Evolutionary conservation across 352 stramenopile genomes (phyloP), one percentile per base, ranked within the genome.

Genomic region (Phytophthora citrophthora): DNA sequence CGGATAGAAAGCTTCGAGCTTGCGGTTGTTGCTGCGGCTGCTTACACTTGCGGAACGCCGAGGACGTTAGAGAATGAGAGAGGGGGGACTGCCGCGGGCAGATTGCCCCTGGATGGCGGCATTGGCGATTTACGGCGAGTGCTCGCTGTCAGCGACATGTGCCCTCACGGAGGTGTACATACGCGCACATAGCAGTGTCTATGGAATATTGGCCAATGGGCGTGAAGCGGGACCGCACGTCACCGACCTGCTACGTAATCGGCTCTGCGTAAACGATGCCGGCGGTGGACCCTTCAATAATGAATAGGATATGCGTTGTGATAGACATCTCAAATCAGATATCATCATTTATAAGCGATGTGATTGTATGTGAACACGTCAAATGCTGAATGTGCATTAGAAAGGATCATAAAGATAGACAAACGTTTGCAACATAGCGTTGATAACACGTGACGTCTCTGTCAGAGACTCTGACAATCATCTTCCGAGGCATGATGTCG

Each of bases 21-120:
- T n/a, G 36, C 7, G 36, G 36, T 20, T 20, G 36, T 15, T 32
- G 41, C 13, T 23, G 23, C n/a, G 12, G 29, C 34, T 39, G 49
- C 6, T 20, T 53, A 48, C 40, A 16, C 53, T 56, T 62, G 61
- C 12, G 38, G 39, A 29, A 46, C 53, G 31, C 26, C 26, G 23
- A 60, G 54, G 24, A 65, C 16, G 23, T 72, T 72, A 23, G 29
- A 38, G 57, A 70, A 61, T 70, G 62, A 70, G 46, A 50, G 39
- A 31, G 16, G 1, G 20, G 1, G 20, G 26, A 15, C 10, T 24
- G 11, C 29, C 11, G 31, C 18, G 9, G 15, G 16, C 12, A 10
- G 20, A 11, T 34, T 34, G 15, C 34, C 20, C 20, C 36, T 41
- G 15, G 36, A 13, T 41, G 20, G 36, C 36, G 36, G 36, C 36